phyloP scores from a whole-genome alignment of 176 grass and related monocot species.

The Oryza longistaminata region DNA sequence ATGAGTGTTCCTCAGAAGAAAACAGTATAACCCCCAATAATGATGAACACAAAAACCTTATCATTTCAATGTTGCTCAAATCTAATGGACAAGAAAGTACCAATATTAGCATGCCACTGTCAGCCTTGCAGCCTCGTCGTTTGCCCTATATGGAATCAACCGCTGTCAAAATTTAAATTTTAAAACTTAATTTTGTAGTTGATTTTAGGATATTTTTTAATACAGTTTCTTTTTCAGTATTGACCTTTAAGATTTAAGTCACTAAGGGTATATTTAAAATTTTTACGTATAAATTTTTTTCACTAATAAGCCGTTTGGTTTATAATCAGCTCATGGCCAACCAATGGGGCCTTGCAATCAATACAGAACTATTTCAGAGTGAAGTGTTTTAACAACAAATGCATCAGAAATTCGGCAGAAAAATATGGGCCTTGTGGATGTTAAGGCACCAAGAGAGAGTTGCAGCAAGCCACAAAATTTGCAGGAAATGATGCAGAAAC shows the following conservation, averaged over 20 bases:
- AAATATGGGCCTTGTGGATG: conserved; percentile 13
- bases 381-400: conserved; percentile 15
- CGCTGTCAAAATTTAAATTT: too few species aligned
- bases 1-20: not conserved
- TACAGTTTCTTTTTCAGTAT: too few species aligned
- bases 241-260: too few species aligned
- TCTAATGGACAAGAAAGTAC: conserved; percentile 28
- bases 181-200: too few species aligned
- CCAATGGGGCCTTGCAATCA: not conserved
- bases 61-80: conserved; percentile 25
- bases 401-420: not conserved
- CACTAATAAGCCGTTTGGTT: too few species aligned
- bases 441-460: conserved; percentile 5
- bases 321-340: too few species aligned
- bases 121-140: not conserved
- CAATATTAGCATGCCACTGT: conserved; percentile 16
- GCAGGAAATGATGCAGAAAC: not conserved
- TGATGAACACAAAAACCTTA: conserved; percentile 14
- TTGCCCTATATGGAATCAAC: too few species aligned
- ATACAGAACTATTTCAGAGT: conserved; percentile 31
- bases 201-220: too few species aligned
- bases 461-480: not conserved
- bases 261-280: too few species aligned
- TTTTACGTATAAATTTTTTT: too few species aligned
- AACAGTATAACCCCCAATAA: not conserved